Evolutionary conservation across 257 asterid species (phyloP), one percentile per base, ranked within the genome.

Genomic region (Primulina huaijiensis): DNA sequence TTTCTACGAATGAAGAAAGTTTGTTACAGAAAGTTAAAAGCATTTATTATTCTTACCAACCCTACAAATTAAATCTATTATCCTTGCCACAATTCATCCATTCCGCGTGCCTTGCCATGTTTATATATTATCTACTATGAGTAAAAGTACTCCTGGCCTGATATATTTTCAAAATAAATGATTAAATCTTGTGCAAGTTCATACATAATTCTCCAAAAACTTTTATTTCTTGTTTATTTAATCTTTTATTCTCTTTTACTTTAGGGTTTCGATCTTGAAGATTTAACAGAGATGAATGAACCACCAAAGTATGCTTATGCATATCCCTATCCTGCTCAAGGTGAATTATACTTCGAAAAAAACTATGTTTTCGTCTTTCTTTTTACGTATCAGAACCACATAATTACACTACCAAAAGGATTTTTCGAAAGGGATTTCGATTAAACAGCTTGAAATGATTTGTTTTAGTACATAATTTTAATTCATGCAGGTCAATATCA

Each of bases 401-500:
- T 0, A 43, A 43, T 43, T 3, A 43, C n/a, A 43, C 53, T n/a
- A 43, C 0, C 25, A 23, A 1, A 23, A 23, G 25, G 25, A 46
- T 0, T 3, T 16, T 46, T 4, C 56, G 8, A 46, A 43, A 43
- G 55, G 55, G n/a, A 2, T 38, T 43, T 46, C 2, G 56, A 46
- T 12, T 23, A n/a, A n/a, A 31, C n/a, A n/a, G n/a, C 31, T 5
- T 37, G 34, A 16, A 12, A 35, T 72, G 21, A 57, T 63, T 66
- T 38, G 5, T 31, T 23, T 23, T 23, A 23, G 25, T 23, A 23
- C 25, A 0, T 23, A 23, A 23, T 23, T 23, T 23, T 23, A 23
- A 23, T 23, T 23, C 25, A 23, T 71, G 27, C 2, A 84, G 96
- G 95, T 35, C 87, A 77, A 76, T 87, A 89, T 76, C 95, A 90